Percentiles rank a stretch among this genome's conserved stretches.
Conservation (phyloP, 192 early-diverging fungal genomes). For the Umbelopsis ramanniana region DNA sequence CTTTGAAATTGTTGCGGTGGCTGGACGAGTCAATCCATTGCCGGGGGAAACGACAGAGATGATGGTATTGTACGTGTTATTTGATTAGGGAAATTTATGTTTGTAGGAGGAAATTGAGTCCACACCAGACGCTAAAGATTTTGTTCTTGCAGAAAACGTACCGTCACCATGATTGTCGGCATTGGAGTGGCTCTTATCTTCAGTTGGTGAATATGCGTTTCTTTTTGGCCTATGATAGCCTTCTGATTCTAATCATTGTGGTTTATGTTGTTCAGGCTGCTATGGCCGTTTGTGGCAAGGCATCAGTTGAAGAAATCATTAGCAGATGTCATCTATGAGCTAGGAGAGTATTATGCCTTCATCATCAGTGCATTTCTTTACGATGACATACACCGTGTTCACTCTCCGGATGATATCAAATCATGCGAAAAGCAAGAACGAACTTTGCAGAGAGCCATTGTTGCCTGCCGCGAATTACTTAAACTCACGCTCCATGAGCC, state of each 20-base stretch:
- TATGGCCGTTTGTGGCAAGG: conserved; percentile 78
- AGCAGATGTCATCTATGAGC: conserved; percentile 42
- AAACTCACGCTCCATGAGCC: conserved; percentile 72
- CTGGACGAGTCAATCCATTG: conserved; percentile 29
- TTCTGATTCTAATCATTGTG: not conserved
- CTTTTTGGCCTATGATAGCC: too few species aligned
- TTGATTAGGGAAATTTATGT: not conserved
- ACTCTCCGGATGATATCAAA: conserved; percentile 27
- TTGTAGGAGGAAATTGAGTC: not conserved
- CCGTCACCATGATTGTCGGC: conserved; percentile 61
- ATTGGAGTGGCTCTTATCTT: conserved; percentile 59
- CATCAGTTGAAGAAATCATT: conserved; percentile 65
- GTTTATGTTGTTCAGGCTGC: conserved; percentile 36
- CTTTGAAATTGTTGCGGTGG: conserved; percentile 38
- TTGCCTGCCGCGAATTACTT: conserved; percentile 49
- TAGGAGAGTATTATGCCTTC: conserved; percentile 70
- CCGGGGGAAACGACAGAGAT: conserved; percentile 30
- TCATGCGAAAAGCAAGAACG: conserved; percentile 30
- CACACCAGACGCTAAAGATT: not conserved
- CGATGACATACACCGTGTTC: conserved; percentile 45
- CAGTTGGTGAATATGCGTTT: conserved; percentile 38
- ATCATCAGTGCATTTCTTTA: conserved; percentile 67
- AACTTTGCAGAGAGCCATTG: conserved; percentile 29
- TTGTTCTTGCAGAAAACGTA: conserved; percentile 45
- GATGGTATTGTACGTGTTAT: conserved; percentile 36